Conservation (phyloP, 129 eudicot species). For the Flaveria sonorensis region DNA sequence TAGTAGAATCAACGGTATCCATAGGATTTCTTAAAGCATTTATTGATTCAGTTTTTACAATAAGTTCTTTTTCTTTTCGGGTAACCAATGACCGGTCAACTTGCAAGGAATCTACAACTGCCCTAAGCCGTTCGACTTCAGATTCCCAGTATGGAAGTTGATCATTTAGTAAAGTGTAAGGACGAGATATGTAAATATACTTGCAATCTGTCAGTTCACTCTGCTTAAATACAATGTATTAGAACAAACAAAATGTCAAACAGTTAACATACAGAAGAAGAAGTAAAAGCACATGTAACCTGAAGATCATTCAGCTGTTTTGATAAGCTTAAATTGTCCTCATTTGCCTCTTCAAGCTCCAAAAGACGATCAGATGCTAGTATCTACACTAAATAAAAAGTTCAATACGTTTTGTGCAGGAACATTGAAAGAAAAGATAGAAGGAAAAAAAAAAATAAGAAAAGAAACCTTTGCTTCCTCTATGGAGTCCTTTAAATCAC, state of each 20-base stretch:
- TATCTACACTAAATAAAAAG: conserved; percentile 51
- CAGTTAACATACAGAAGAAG: not conserved
- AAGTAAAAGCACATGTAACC: conserved; percentile 41
- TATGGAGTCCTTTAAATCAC: conserved; percentile 73
- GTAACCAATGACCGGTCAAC: conserved; percentile 69
- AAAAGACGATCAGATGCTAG: conserved; percentile 82
- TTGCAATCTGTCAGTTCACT: conserved; percentile 76
- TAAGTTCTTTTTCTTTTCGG: conserved; percentile 87
- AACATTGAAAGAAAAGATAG: conserved; percentile 7
- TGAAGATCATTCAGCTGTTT: conserved; percentile 91
- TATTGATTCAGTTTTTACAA: conserved; percentile 53
- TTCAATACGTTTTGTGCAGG: conserved; percentile 4
- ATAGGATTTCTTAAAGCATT: conserved; percentile 51
- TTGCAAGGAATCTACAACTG: conserved; percentile 73
- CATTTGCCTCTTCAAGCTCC: conserved; percentile 92
- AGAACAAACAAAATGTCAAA: conserved; percentile 19
- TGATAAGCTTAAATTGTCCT: conserved; percentile 62
- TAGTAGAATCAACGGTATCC: conserved; percentile 52
- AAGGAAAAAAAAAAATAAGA: conserved; percentile 4
- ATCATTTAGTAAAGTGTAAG: conserved; percentile 73
- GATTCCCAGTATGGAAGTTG: conserved; percentile 88
- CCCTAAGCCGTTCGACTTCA: conserved; percentile 70
- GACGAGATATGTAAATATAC: conserved; percentile 66
- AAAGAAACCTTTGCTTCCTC: conserved; percentile 80
- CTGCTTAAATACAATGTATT: conserved; percentile 40